Conservation (phyloP, 768 basidiomycete genomes). For the Hygrophoropsis aurantiaca region DNA sequence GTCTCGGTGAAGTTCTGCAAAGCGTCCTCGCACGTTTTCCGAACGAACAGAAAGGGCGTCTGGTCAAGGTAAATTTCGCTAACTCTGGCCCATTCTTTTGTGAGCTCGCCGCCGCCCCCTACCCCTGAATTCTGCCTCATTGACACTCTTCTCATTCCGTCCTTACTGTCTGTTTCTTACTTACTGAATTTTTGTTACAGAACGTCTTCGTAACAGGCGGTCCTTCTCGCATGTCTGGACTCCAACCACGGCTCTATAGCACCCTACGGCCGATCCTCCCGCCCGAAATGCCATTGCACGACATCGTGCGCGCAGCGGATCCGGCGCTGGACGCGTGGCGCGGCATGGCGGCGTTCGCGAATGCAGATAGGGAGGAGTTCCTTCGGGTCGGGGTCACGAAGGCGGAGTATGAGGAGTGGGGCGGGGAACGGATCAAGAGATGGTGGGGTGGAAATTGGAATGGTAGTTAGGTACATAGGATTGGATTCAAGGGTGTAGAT, state of each 20-base stretch:
- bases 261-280: conserved; percentile 84
- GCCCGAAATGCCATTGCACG: conserved; percentile 67
- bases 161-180: neutral
- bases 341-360: conserved; percentile 83
- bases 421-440: conserved; percentile 79
- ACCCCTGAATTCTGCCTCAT: neutral
- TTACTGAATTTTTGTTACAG: too few relatives aligned
- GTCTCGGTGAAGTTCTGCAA: conserved; percentile 89
- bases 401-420: conserved; percentile 88
- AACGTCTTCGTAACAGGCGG: conserved; percentile 90
- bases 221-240: conserved; percentile 71
- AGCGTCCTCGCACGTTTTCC: conserved; percentile 75
- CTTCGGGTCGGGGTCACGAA: conserved; percentile 58
- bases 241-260: conserved; percentile 64
- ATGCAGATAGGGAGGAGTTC: conserved; percentile 50
- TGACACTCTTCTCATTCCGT: neutral
- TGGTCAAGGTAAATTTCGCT: conserved; percentile 64
- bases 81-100: neutral
- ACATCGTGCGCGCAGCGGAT: conserved; percentile 62
- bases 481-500: neutral
- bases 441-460: conserved; percentile 97
- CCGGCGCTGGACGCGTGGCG: conserved; percentile 81
- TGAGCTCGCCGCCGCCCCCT: neutral
- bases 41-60: conserved; percentile 60
- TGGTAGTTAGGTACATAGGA: conserved; percentile 13